phyloP scores from a whole-genome alignment of 2,329 filamentous ascomycete species.

The Rhynchosporium secalis region DNA sequence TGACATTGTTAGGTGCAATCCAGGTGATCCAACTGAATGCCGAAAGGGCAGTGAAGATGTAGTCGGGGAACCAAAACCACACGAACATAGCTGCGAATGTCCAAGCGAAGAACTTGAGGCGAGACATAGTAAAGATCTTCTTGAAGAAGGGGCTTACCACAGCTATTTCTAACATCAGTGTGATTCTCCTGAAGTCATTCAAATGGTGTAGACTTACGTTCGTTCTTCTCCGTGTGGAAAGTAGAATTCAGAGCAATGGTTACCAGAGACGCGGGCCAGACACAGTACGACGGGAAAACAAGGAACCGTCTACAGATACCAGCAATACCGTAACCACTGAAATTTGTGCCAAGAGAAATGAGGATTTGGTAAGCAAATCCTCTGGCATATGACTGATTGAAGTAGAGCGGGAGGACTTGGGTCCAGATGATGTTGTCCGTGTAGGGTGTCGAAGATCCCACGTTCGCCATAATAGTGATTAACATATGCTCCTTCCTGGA shows the following conservation, averaged over 20 bases:
- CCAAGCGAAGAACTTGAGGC: conserved; percentile 49
- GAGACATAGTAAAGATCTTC: conserved; percentile 45
- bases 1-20: conserved; percentile 49
- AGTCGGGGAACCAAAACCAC: conserved; percentile 54
- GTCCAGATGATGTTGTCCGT: conserved; percentile 53
- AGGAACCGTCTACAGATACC: conserved; percentile 52
- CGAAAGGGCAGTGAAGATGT: conserved; percentile 48
- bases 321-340: conserved; percentile 57
- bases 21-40: conserved; percentile 55
- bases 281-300: conserved; percentile 52
- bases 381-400: conserved; percentile 51
- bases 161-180: conserved; percentile 4
- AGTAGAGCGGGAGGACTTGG: conserved; percentile 51
- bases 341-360: conserved; percentile 52
- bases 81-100: conserved; percentile 50
- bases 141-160: conserved; percentile 44
- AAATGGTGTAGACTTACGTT: not conserved
- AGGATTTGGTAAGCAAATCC: conserved; percentile 52
- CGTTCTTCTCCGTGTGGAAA: conserved; percentile 43
- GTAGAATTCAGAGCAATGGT: conserved; percentile 50
- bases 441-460: conserved; percentile 49
- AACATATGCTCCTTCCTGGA: conserved; percentile 68
- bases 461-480: conserved; percentile 61
- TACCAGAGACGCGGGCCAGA: conserved; percentile 52
- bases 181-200: not conserved